phyloP scores from a whole-genome alignment of 495 filamentous ascomycete species.

The Aspergillus asperescens region DNA sequence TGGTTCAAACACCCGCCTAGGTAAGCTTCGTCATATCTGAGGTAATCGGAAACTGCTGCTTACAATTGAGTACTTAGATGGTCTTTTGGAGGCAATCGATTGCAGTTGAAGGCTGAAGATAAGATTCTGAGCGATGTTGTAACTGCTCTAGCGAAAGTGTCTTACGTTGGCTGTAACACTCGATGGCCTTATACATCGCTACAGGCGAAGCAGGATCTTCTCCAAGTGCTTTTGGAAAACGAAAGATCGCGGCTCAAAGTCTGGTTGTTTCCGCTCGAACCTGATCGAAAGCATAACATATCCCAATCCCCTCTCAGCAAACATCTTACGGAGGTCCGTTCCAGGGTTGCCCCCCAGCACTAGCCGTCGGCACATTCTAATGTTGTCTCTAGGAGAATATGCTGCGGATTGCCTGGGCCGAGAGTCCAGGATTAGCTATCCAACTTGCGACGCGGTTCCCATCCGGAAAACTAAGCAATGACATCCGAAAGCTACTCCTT shows the following conservation, averaged over 20 bases:
- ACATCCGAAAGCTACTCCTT: conserved; percentile 72
- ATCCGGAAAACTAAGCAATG: conserved; percentile 61
- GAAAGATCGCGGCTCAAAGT: conserved; percentile 79
- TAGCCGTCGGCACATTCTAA: conserved; percentile 1
- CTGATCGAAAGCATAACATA: conserved; percentile 55
- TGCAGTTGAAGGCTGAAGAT: conserved; percentile 90
- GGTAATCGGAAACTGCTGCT: not conserved
- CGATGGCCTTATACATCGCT: conserved; percentile 57
- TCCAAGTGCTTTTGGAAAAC: conserved; percentile 73
- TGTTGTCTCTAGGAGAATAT: conserved; percentile 41
- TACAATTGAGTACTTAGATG: conserved; percentile 46
- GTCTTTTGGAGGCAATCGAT: conserved; percentile 90
- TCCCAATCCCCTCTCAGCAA: conserved; percentile 32
- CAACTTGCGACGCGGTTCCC: conserved; percentile 76
- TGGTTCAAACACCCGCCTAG: conserved; percentile 83
- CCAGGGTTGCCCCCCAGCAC: not conserved
- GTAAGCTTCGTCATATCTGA: conserved; percentile 24
- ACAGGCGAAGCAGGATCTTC: conserved; percentile 71
- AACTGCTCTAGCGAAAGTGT: conserved; percentile 51
- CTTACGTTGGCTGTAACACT: conserved; percentile 50
- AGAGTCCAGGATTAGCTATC: conserved; percentile 75
- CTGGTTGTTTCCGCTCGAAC: conserved; percentile 82
- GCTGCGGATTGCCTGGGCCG: conserved; percentile 77
- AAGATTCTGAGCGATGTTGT: conserved; percentile 74
- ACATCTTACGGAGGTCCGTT: conserved; percentile 29